phyloP scores from a whole-genome alignment of 306 rosid species.

The Lathyrus aphaca region DNA sequence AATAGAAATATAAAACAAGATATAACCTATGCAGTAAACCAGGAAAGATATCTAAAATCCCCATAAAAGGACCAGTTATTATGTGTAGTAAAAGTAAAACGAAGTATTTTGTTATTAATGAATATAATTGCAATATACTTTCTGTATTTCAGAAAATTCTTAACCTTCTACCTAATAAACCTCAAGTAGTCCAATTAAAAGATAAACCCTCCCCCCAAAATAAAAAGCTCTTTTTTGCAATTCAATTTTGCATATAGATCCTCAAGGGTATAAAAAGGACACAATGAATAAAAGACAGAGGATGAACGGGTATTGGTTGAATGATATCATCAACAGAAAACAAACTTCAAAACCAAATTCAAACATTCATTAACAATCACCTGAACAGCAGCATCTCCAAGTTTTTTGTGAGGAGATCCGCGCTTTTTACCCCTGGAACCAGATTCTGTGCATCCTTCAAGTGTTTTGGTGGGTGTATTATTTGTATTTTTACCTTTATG shows the following conservation, averaged over 20 bases:
- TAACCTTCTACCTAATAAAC: not conserved
- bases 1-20: too few species aligned
- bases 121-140: slow-evolving; percentile 9
- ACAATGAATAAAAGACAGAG: not conserved
- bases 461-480: slow-evolving; percentile 48
- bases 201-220: not conserved
- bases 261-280: slow-evolving; percentile 18
- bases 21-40: too few species aligned
- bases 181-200: slow-evolving; percentile 1
- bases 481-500: slow-evolving; percentile 48
- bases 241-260: slow-evolving; percentile 12
- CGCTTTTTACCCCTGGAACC: slow-evolving; percentile 50
- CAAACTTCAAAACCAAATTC: slow-evolving; percentile 27
- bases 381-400: slow-evolving; percentile 75
- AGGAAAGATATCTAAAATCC: not conserved
- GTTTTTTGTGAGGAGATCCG: slow-evolving; percentile 57
- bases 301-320: not conserved
- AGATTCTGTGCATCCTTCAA: slow-evolving; percentile 47
- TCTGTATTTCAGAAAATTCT: not conserved
- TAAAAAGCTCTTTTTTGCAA: not conserved
- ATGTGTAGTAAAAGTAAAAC: not conserved
- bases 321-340: slow-evolving; percentile 28
- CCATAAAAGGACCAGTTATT: slow-evolving; percentile 12
- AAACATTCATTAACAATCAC: slow-evolving; percentile 50
- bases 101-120: not conserved